Evolutionary conservation across 768 basidiomycete genomes (phyloP).

Genomic region (Pluteus cervinus): DNA sequence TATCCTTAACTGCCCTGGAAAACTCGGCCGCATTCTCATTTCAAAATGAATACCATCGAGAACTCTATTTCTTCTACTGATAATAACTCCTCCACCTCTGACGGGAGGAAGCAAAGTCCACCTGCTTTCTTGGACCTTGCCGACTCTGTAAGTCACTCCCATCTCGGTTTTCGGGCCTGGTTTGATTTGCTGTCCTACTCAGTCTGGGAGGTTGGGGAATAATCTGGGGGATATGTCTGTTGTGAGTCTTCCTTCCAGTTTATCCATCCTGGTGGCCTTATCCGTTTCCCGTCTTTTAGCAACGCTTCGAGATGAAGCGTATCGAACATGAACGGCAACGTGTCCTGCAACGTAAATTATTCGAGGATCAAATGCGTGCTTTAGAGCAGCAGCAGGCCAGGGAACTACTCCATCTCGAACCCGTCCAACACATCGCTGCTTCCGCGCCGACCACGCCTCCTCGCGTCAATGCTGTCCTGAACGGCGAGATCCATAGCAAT

Average conservation of each 20-base stretch:
- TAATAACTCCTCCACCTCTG: conserved; percentile 64
- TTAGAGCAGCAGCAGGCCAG: conserved; percentile 89
- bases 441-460: conserved; percentile 88
- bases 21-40: conserved; percentile 33
- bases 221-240: conserved; percentile 85
- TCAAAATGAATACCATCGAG: conserved; percentile 64
- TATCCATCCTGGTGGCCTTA: background rate
- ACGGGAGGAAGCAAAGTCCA: conserved; percentile 79
- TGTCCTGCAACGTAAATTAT: conserved; percentile 76
- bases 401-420: conserved; percentile 70
- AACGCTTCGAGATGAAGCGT: conserved; percentile 90
- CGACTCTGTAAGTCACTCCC: conserved; percentile 65
- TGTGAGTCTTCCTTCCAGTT: conserved; percentile 36
- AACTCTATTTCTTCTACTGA: conserved; percentile 69
- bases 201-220: conserved; percentile 81
- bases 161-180: conserved; percentile 11
- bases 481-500: conserved; percentile 44
- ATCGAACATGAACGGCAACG: conserved; percentile 91
- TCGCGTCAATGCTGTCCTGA: conserved; percentile 66
- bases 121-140: conserved; percentile 92
- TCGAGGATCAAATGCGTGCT: conserved; percentile 95
- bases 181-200: conserved; percentile 15
- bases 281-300: conserved; percentile 9
- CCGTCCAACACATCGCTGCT: conserved; percentile 75
- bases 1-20: conserved; percentile 53